These are phyloP conservation scores for Talaromyces sp. DNA, from an alignment of 2,329 filamentous ascomycete species.

Conservation along the genomic window DNA sequence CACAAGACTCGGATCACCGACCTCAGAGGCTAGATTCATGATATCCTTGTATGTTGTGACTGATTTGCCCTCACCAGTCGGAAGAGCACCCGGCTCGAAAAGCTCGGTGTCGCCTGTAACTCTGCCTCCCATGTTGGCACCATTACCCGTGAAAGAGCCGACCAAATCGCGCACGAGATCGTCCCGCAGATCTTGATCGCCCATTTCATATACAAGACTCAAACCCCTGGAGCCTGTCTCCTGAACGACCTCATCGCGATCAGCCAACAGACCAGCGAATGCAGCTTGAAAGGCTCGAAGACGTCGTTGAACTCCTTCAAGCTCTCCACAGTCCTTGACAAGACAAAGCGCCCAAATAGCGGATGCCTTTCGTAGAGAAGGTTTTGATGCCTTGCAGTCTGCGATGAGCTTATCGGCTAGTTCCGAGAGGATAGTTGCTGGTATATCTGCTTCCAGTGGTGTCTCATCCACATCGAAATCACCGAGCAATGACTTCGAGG, in stretches of 20 bases:
- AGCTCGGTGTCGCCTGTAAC: constrained; percentile 88
- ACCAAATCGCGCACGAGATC: constrained; percentile 85
- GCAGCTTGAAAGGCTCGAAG: constrained; percentile 77
- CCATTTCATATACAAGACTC: constrained; percentile 89
- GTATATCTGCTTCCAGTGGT: constrained; percentile 38
- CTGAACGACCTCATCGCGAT: constrained; percentile 90
- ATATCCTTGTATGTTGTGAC: constrained; percentile 98
- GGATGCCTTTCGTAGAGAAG: constrained; percentile 82
- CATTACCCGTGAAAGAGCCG: constrained; percentile 72
- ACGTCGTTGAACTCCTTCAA: constrained; percentile 67
- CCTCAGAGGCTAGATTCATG: constrained; percentile 89
- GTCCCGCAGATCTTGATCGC: constrained; percentile 73
- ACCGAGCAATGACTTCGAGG: constrained; percentile 71
- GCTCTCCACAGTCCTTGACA: constrained; percentile 81
- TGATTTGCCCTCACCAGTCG: constrained; percentile 82
- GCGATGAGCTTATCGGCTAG: constrained; percentile 69
- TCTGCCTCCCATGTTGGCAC: constrained; percentile 63
- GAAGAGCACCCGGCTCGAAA: constrained; percentile 85
- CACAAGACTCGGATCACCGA: constrained; percentile 91
- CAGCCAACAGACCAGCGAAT: constrained; percentile 82
- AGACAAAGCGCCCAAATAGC: constrained; percentile 93
- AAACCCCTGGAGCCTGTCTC: constrained; percentile 90
- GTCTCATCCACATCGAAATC: constrained; percentile 68
- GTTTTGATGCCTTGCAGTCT: constrained; percentile 80
- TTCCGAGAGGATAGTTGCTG: constrained; percentile 44